Evolutionary conservation across 2,329 filamentous ascomycete species (phyloP), one percentile per base, ranked within the genome.

Genomic region (Verticillium zaregamsianum): DNA sequence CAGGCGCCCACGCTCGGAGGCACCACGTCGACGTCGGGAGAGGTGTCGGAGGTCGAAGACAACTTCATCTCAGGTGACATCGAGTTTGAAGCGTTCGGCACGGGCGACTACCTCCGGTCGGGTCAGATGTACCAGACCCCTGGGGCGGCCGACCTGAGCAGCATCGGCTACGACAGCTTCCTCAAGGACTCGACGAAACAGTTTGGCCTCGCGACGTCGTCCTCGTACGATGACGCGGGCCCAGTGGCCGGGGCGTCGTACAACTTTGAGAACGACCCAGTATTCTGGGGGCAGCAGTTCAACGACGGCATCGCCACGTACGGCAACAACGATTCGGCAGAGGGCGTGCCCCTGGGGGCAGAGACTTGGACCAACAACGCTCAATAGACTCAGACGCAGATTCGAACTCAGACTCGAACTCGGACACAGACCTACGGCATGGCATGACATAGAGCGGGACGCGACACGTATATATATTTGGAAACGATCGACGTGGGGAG

Each of bases 41-140:
- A 90, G 63, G 86, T 89, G 9, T 89, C 86, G 11, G 86, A 89
- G 70, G 85, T 86, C 5, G 87, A 89, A 64, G 87, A 89, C 66
- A 73, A 83, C 63, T 73, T 81, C 58, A 76, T 75, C 58, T 76
- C 79, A 65, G 76, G 79, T 65, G 76, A 76, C 37, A 82, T 82
- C 64, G 78, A 80, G 57, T 82, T 82, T 64, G 76, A 78, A 31
- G 69, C 81, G 61, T 79, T 80, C 58, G 80, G 77, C 62, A 75
- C 78, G 23, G 74, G 80, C 60, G 81, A 79, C 66, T 73, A 76
- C 59, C 76, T 79, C 67, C 67, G 84, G 39, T 74, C 79, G 58
- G 72, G 74, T 59, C 70, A 66, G 63, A 8, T 59, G 12, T 59
- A 35, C 32, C 31, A 31, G 25, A 33, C 25, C 14, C 58, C 40